Evolutionary conservation across 768 basidiomycete species (phyloP), one percentile per base, ranked within the genome.

Genomic region (Calocera cornea): DNA sequence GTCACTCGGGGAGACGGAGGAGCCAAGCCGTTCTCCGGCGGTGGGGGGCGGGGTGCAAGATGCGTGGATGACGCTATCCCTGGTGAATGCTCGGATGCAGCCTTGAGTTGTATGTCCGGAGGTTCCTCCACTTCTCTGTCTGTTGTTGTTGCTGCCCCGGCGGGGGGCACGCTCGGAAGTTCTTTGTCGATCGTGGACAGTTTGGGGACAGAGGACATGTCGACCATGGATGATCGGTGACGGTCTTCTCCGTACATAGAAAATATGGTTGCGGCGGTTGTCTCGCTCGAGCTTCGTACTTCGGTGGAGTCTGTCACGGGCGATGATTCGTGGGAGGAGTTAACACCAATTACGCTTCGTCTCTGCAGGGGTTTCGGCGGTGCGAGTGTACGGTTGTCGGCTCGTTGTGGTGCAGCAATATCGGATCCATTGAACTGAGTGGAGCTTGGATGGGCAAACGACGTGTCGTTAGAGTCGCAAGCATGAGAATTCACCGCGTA

Each of bases 201-300:
- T 60, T 22, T 60, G 5, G 54, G 16, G 11, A 27, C 5, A 8
- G 11, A 16, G 10, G 27, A 33, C 10, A 60, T 60, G 8, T 60
- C 54, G 14, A 19, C 54, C 54, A 33, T 29, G 3, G 54, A 33
- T 2, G 54, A 2, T 14, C 54, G 54, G 31, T 29, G 14, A 3
- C 54, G 11, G 24, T 60, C 54, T 22, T 87, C 86, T 65, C 84
- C 84, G 75, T 92, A 92, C 90, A 91, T 91, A 64, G 88, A 90
- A 75, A 90, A 92, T 67, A 92, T 92, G 65, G 88, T 86, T 74
- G 87, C 85, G 73, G 92, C 88, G 14, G 89, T 84, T 64, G 87
- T 84, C 72, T 89, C 89, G 14, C 87, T 84, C 0, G 87, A 86
- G 67, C 78, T 79, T 68, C 86, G 83, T 22, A 60, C 54, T 16